Evolutionary conservation across 306 rosid species (phyloP).

Genomic region (Casuarina cunninghamiana): DNA sequence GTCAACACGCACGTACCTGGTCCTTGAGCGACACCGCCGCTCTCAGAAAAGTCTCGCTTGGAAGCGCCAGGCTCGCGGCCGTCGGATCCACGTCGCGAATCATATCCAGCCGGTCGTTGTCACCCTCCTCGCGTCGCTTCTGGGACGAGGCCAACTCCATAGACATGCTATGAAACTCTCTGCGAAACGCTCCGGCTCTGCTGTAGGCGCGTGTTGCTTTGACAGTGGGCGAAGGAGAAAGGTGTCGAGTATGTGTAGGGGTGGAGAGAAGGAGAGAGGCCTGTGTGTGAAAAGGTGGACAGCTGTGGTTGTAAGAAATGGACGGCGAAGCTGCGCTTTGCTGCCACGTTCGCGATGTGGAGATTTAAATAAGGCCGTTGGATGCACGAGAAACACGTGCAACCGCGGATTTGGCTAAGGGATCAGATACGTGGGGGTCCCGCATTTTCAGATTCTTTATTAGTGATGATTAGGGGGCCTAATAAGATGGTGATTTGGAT

Average conservation of each 20-base stretch:
- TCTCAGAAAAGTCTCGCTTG: constrained; percentile 42
- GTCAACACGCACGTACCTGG: constrained; percentile 35
- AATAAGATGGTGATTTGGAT: no score
- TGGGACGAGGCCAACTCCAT: constrained; percentile 30
- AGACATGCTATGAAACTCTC: constrained; percentile 32
- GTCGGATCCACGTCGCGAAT: constrained; percentile 30
- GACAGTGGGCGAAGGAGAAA: neutral
- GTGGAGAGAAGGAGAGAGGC: neutral
- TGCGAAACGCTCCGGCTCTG: neutral
- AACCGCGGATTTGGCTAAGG: neutral
- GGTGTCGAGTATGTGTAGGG: neutral
- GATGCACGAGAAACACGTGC: constrained; percentile 7
- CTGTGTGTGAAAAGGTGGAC: neutral
- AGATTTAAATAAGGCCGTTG: neutral
- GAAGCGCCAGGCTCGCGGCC: constrained; percentile 33
- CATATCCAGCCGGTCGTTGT: constrained; percentile 43
- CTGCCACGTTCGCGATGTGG: constrained; percentile 24
- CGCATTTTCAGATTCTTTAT: neutral
- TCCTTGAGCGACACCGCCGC: constrained; percentile 79
- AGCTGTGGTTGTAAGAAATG: neutral
- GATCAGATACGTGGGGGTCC: neutral
- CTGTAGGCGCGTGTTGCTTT: neutral
- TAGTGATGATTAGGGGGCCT: neutral
- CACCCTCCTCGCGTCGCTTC: constrained; percentile 40
- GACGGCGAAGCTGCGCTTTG: constrained; percentile 19